Evolutionary conservation across 139 green algal genomes (phyloP).

Genomic region (Micromonas pusilla): DNA sequence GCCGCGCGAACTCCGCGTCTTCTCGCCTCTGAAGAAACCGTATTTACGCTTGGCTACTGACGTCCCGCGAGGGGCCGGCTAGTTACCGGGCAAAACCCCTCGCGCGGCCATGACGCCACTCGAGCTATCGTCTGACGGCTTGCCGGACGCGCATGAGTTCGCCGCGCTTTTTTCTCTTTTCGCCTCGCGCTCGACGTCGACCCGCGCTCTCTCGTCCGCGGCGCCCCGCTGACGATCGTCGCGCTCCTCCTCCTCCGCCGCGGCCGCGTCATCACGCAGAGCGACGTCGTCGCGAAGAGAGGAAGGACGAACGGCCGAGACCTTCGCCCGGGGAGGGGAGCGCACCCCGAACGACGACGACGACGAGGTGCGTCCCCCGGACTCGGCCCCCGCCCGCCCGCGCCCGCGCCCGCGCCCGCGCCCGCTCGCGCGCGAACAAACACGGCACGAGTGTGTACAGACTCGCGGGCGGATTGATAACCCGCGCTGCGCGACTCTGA

Average conservation of each 20-base stretch:
- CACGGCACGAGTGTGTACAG: conserved; percentile 14
- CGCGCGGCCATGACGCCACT: neutral
- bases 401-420: neutral
- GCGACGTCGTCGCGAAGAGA: too few relatives aligned
- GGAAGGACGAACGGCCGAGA: too few relatives aligned
- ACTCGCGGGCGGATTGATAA: neutral
- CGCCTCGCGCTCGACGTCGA: too few relatives aligned
- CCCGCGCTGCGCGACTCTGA: neutral
- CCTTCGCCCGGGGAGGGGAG: neutral
- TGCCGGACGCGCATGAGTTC: neutral
- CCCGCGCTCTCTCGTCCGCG: too few relatives aligned
- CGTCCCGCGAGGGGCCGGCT: conserved; percentile 5
- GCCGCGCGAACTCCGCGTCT: neutral
- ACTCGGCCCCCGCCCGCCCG: too few relatives aligned
- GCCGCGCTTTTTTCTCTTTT: too few relatives aligned
- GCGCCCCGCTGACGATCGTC: too few relatives aligned
- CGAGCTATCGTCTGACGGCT: neutral
- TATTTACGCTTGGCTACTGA: conserved; percentile 23
- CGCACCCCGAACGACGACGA: too few relatives aligned
- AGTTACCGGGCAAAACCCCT: conserved; percentile 11
- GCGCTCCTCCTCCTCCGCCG: too few relatives aligned
- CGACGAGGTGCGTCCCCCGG: too few relatives aligned
- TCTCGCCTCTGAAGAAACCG: neutral
- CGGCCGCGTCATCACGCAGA: too few relatives aligned
- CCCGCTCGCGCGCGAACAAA: neutral